Base-by-base conservation (phyloP, 2,329 filamentous ascomycete genomes). In the Cladosporium colombiae region DNA sequence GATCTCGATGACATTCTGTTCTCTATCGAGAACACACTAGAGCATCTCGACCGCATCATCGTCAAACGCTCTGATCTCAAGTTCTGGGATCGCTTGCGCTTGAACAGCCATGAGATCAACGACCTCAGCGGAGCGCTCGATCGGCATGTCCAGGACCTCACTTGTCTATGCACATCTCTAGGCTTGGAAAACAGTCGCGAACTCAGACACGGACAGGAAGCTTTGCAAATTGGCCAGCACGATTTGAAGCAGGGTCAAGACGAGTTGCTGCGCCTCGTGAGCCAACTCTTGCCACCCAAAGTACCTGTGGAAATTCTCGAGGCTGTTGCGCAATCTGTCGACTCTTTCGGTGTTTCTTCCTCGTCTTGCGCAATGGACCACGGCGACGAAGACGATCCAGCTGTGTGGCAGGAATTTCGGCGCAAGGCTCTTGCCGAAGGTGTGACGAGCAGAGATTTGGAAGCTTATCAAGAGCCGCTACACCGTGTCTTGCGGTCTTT, bases 11-110 rank as follows among this genome's bases (percentile, higher is more conserved):
- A 14, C 16, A 61, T 33, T 40, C 18, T 61, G 25, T 46, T 44
- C n/a, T 49, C 40, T 3, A 50, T 49, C 27, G 33, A 50, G n/a
- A 49, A 31, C 25, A 61, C 58, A 23, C 25, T 61, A 16, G 18
- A 40, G 6, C 23, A 29, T 6, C 58, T 61, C 58, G 27, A 23
- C 13, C 58, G 37, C 23, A 46, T 61, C 10, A n/a, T 61, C 11
- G 18, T 7, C 10, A 31, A 61, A 25, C 58, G 40, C 58, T 33
- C 25, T 0, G 37, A 21, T 18, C 58, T 61, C 23, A 61, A 31
- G n/a, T 49, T 61, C 40, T 61, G 58, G 58, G 37, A 33, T 44
- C 58, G 58, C 18, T 13, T 61, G 58, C 58, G 58, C 10, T 29
- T 61, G 16, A 33, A n/a, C 13, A 18, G 21, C 18, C 27, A 31